phyloP scores from a whole-genome alignment of 768 basidiomycete genomes.

The Pleurotus platypus region DNA sequence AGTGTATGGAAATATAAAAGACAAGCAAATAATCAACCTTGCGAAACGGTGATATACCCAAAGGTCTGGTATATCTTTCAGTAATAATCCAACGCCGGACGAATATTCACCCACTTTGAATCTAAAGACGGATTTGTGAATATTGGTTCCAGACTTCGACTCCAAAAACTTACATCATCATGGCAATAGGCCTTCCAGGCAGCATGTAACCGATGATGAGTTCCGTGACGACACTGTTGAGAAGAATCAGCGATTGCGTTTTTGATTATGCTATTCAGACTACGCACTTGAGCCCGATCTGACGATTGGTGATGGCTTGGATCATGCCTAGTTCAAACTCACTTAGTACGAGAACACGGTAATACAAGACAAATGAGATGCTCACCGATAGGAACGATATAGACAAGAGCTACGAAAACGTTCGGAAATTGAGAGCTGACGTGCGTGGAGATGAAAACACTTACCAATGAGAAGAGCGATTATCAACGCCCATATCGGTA shows the following conservation, averaged over 20 bases:
- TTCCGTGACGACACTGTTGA: slow-evolving; percentile 63
- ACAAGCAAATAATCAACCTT: slow-evolving; percentile 23
- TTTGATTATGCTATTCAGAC: neutral
- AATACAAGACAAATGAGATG: slow-evolving; percentile 5
- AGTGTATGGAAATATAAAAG: neutral
- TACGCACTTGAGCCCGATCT: slow-evolving; percentile 52
- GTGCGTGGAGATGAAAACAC: slow-evolving; percentile 10
- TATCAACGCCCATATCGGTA: slow-evolving; percentile 67
- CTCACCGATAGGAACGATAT: slow-evolving; percentile 68
- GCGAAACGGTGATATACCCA: slow-evolving; percentile 64
- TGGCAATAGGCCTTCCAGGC: slow-evolving; percentile 66
- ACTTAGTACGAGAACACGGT: neutral
- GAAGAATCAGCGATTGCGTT: neutral
- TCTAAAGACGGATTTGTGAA: neutral
- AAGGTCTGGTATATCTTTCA: slow-evolving; percentile 41
- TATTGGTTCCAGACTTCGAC: neutral
- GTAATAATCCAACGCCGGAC: neutral
- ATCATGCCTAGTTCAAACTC: slow-evolving; percentile 46
- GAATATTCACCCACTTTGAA: slow-evolving; percentile 8
- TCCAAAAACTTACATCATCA: slow-evolving; percentile 55
- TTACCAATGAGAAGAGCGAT: slow-evolving; percentile 44
- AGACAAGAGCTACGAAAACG: slow-evolving; percentile 38
- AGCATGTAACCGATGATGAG: slow-evolving; percentile 60
- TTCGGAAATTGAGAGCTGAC: neutral
- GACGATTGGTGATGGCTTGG: slow-evolving; percentile 78